A percentile compares a stretch with the other conserved stretches of the same genome.
phyloP scores from a whole-genome alignment of 805 yeast species.

The Zygosaccharomyces bailii region DNA sequence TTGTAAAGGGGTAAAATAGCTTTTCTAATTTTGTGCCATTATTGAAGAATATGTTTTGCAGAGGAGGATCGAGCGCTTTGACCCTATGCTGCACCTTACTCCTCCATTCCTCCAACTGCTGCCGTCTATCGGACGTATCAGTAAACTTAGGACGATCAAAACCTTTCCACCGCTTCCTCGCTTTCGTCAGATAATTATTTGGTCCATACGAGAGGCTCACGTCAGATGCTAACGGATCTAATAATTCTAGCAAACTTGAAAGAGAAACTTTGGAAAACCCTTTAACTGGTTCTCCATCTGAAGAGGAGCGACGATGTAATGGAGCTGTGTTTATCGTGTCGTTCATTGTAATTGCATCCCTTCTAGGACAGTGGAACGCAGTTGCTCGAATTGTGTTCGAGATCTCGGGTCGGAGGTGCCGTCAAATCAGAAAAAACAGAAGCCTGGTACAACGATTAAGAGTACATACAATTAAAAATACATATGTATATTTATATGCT shows the following conservation, averaged over 20 bases:
- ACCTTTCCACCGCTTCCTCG: conserved; percentile 14
- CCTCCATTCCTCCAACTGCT: conserved; percentile 26
- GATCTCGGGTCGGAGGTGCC: not conserved
- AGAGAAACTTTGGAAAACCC: conserved; percentile 14
- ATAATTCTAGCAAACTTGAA: conserved; percentile 25
- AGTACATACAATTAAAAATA: not conserved
- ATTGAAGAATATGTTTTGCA: conserved; percentile 34
- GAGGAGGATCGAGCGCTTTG: conserved; percentile 27
- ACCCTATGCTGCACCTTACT: conserved; percentile 21
- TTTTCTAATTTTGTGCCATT: conserved; percentile 63
- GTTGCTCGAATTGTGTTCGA: not conserved
- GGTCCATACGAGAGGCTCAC: conserved; percentile 18
- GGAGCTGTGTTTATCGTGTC: not conserved
- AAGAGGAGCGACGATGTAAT: conserved; percentile 1
- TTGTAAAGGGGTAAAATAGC: conserved; percentile 70
- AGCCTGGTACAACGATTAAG: conserved; percentile 2
- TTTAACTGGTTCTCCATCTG: conserved; percentile 4
- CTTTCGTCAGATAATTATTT: conserved; percentile 14
- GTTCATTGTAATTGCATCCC: not conserved
- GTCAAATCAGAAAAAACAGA: not conserved
- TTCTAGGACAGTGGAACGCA: not conserved
- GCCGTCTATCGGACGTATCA: conserved; percentile 16
- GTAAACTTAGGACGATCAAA: conserved; percentile 10
- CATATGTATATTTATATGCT: not conserved
- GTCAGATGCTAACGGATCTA: conserved; percentile 33